These are phyloP conservation scores for Murraya paniculata DNA, from an alignment of 345 rosid species.

Conservation along the genomic window DNA sequence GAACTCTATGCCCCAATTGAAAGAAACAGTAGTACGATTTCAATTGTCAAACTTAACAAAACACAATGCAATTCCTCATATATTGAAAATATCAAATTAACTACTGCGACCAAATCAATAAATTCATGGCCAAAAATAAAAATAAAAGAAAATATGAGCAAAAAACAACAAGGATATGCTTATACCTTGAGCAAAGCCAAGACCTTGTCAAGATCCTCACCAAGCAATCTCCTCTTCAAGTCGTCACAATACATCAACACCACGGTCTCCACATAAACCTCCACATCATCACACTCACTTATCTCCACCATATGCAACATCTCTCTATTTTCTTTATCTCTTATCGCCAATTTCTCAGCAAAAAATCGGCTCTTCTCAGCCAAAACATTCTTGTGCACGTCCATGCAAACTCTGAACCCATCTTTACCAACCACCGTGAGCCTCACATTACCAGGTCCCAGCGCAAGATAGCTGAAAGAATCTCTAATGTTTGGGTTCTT, in stretches of 20 bases:
- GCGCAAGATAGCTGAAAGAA: constrained; percentile 14
- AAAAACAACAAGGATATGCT: background rate
- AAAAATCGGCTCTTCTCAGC: constrained; percentile 77
- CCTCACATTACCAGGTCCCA: constrained; percentile 74
- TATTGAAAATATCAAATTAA: no score
- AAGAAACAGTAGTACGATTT: background rate
- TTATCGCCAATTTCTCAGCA: constrained; percentile 62
- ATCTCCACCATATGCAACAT: constrained; percentile 81
- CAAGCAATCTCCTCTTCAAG: constrained; percentile 67
- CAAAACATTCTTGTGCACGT: constrained; percentile 71
- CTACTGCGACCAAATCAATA: no score
- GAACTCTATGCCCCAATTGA: background rate
- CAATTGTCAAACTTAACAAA: background rate
- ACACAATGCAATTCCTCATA: background rate
- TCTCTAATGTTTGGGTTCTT: constrained; percentile 21
- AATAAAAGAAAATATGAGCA: background rate
- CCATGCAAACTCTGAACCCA: constrained; percentile 66
- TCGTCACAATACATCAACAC: constrained; percentile 86
- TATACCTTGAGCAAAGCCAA: constrained; percentile 86
- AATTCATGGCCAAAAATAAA: background rate
- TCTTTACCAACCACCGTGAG: constrained; percentile 73
- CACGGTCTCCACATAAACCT: constrained; percentile 82
- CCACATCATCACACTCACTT: constrained; percentile 88
- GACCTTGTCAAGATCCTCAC: constrained; percentile 63
- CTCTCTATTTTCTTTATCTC: constrained; percentile 34